These are phyloP conservation scores for Aphelidium insulamus DNA, from an alignment of 371 early-diverging fungal genomes.

Conservation along the genomic window DNA sequence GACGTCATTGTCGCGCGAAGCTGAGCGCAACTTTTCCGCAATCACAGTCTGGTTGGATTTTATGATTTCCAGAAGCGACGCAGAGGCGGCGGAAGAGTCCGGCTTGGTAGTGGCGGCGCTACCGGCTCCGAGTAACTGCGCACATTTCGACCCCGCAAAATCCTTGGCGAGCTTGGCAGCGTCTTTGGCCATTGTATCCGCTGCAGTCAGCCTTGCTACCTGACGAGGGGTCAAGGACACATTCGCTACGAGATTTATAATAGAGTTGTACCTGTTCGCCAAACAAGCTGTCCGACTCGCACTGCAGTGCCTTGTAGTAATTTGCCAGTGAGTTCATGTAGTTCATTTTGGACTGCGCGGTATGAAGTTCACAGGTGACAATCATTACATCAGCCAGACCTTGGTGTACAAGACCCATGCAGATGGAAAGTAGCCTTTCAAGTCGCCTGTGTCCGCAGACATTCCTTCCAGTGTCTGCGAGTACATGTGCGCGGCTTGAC, in stretches of 20 bases:
- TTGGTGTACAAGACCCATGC: slow-evolving; percentile 12
- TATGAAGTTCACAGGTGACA: slow-evolving; percentile 10
- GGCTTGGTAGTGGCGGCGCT: slow-evolving; percentile 9
- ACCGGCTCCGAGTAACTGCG: neutral
- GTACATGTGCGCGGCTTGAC: slow-evolving; percentile 60
- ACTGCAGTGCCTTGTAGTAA: slow-evolving; percentile 49
- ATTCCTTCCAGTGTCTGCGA: slow-evolving; percentile 36
- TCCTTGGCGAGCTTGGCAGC: slow-evolving; percentile 17
- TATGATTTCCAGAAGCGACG: slow-evolving; percentile 33
- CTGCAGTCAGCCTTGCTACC: slow-evolving; percentile 45
- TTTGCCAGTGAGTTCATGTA: slow-evolving; percentile 63
- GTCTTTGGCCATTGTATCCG: slow-evolving; percentile 62
- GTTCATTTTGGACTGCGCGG: slow-evolving; percentile 44
- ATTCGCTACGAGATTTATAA: too few species aligned
- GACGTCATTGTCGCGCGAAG: slow-evolving; percentile 76
- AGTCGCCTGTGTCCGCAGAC: slow-evolving; percentile 8
- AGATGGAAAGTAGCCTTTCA: neutral
- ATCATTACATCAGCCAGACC: slow-evolving; percentile 36
- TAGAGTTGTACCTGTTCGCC: slow-evolving; percentile 71
- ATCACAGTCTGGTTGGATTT: slow-evolving; percentile 28
- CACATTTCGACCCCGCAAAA: slow-evolving; percentile 4
- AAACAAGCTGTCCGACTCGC: slow-evolving; percentile 50
- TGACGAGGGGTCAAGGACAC: too few species aligned
- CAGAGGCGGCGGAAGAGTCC: slow-evolving; percentile 28
- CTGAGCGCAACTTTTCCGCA: slow-evolving; percentile 28